Conservation (phyloP, 768 basidiomycete genomes). For the Phlebiopsis flavidoalba region DNA sequence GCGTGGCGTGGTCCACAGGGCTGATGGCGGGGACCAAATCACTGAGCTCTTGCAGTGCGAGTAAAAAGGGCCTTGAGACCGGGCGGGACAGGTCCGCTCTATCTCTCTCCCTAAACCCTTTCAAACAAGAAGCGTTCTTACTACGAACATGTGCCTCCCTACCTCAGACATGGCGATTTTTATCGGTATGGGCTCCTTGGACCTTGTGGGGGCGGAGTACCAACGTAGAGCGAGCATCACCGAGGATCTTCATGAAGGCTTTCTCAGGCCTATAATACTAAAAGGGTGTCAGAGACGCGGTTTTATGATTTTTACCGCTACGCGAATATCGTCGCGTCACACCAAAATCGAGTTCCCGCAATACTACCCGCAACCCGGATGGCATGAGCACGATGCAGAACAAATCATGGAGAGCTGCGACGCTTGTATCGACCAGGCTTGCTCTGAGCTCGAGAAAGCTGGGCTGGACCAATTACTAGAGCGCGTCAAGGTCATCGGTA, state of each 20-base stretch:
- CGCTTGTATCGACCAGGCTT: slow-evolving; percentile 67
- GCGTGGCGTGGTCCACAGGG: slow-evolving; percentile 1
- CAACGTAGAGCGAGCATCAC: slow-evolving; percentile 64
- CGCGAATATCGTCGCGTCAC: slow-evolving; percentile 83
- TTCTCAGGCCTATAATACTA: background rate
- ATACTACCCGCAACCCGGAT: slow-evolving; percentile 90
- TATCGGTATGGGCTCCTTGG: slow-evolving; percentile 88
- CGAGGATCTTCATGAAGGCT: background rate
- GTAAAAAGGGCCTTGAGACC: background rate
- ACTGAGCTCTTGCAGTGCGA: background rate
- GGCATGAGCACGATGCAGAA: slow-evolving; percentile 92
- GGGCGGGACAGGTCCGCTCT: background rate
- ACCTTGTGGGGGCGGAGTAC: too few relatives aligned
- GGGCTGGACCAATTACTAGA: slow-evolving; percentile 69
- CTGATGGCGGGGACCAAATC: background rate
- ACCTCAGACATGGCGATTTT: slow-evolving; percentile 61
- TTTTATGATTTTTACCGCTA: slow-evolving; percentile 88
- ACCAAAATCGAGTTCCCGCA: slow-evolving; percentile 94
- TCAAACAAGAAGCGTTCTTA: background rate
- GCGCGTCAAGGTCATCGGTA: slow-evolving; percentile 90
- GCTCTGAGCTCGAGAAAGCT: slow-evolving; percentile 54
- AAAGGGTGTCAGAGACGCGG: slow-evolving; percentile 84
- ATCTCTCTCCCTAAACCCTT: background rate
- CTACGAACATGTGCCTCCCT: slow-evolving; percentile 23
- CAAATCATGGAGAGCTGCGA: slow-evolving; percentile 77